Evolutionary conservation across 768 basidiomycete species (phyloP).

Genomic region (Serendipita sp.): DNA sequence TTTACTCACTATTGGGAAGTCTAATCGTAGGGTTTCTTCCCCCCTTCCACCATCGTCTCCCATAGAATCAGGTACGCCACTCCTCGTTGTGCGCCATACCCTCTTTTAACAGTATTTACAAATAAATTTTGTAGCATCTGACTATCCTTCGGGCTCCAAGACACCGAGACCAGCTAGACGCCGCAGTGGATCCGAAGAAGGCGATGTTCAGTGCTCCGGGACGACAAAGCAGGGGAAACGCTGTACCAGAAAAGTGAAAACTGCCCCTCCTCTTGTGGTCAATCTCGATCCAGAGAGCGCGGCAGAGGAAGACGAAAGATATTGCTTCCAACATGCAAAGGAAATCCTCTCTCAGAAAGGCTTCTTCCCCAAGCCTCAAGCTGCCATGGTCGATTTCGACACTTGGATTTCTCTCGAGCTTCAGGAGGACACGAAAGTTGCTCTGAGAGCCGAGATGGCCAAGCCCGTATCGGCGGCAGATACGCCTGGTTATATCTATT

Average conservation of each 20-base stretch:
- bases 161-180: background rate
- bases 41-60: background rate
- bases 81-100: background rate
- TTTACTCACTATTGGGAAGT: background rate
- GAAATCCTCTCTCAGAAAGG: conserved; percentile 37
- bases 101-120: too few species aligned
- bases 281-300: conserved; percentile 4
- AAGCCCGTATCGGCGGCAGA: conserved; percentile 31
- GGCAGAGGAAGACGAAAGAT: conserved; percentile 11
- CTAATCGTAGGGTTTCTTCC: background rate
- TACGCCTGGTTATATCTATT: conserved; percentile 65
- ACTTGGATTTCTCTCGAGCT: conserved; percentile 58
- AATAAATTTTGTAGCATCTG: background rate
- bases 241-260: conserved; percentile 46
- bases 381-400: conserved; percentile 40
- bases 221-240: conserved; percentile 47
- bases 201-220: conserved; percentile 39
- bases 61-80: background rate
- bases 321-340: conserved; percentile 15
- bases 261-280: conserved; percentile 19
- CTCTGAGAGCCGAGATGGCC: conserved; percentile 39
- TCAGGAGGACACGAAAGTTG: conserved; percentile 40
- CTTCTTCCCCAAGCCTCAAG: conserved; percentile 33
- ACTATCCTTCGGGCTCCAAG: conserved; percentile 7
- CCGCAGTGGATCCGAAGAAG: conserved; percentile 12